A percentile compares a stretch with the other conserved stretches of the same genome.
These are phyloP conservation scores for Barnettozyma sp. DNA, from an alignment of 805 yeast genomes.

Conservation along the genomic window DNA sequence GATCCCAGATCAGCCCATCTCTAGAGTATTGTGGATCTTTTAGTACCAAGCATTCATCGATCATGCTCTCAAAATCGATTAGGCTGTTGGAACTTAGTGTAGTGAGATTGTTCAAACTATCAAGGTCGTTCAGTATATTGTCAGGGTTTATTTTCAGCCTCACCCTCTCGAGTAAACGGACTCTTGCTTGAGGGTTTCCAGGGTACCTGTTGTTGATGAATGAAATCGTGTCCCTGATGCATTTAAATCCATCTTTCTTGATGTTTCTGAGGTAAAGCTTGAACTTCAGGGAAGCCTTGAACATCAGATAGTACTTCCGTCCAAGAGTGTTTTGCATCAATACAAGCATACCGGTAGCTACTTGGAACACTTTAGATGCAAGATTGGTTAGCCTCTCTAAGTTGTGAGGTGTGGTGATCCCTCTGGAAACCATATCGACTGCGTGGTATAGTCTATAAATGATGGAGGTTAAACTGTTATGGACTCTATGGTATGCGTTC, in stretches of 20 bases:
- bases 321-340: constrained; percentile 22
- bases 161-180: constrained; percentile 12
- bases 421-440: constrained; percentile 15
- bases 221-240: constrained; percentile 19
- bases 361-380: constrained; percentile 5
- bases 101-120: too few species aligned
- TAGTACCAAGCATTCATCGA: constrained; percentile 9
- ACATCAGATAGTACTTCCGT: constrained; percentile 18
- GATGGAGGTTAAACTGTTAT: constrained; percentile 13
- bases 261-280: constrained; percentile 21
- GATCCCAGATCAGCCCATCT: constrained; percentile 21
- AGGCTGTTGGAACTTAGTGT: too few species aligned
- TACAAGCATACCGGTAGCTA: constrained; percentile 16
- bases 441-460: constrained; percentile 20
- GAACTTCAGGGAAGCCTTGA: constrained; percentile 20
- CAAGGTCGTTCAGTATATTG: constrained; percentile 14
- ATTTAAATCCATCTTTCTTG: constrained; percentile 21
- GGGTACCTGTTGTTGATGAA: constrained; percentile 18
- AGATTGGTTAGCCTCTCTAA: neutral
- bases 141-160: constrained; percentile 14
- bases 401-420: constrained; percentile 8
- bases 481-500: constrained; percentile 16
- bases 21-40: constrained; percentile 11
- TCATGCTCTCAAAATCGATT: neutral
- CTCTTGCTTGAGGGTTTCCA: constrained; percentile 15